phyloP scores from a whole-genome alignment of 148 eudicot genomes.

The Dysphania ambrosioides region DNA sequence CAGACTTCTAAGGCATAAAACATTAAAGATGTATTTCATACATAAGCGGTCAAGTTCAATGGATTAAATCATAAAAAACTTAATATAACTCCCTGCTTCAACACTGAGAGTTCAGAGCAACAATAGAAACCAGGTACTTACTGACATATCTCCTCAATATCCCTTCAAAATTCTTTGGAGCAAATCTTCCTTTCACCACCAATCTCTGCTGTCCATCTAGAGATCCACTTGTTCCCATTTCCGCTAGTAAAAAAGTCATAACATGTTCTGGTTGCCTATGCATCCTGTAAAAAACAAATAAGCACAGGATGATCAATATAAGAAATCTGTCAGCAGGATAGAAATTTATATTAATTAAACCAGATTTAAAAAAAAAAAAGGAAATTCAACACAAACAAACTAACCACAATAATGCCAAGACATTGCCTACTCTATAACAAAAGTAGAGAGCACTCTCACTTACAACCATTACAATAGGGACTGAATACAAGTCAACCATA shows the following conservation, averaged over 20 bases:
- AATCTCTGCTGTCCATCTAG: slow-evolving; percentile 90
- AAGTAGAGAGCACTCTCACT: background rate
- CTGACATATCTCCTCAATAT: slow-evolving; percentile 86
- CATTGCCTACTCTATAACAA: background rate
- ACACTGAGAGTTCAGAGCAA: background rate
- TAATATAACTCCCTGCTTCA: background rate
- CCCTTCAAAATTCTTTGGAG: slow-evolving; percentile 90
- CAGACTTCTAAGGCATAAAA: background rate
- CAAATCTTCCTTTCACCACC: slow-evolving; percentile 92
- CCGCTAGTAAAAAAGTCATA: slow-evolving; percentile 92
- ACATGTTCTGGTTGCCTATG: slow-evolving; percentile 99
- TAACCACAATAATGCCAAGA: background rate
- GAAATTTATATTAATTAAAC: background rate
- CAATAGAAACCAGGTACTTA: slow-evolving; percentile 46
- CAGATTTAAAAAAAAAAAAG: background rate
- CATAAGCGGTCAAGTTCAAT: background rate
- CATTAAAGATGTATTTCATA: background rate
- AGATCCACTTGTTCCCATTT: slow-evolving; percentile 97
- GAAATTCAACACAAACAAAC: background rate
- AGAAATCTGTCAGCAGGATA: background rate
- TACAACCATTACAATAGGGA: background rate
- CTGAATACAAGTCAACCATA: background rate
- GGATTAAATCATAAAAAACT: background rate
- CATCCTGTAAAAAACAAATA: slow-evolving; percentile 49
- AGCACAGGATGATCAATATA: background rate